These are phyloP conservation scores for Brettanomyces custersianus DNA, from an alignment of 805 yeast genomes.

Conservation along the genomic window DNA sequence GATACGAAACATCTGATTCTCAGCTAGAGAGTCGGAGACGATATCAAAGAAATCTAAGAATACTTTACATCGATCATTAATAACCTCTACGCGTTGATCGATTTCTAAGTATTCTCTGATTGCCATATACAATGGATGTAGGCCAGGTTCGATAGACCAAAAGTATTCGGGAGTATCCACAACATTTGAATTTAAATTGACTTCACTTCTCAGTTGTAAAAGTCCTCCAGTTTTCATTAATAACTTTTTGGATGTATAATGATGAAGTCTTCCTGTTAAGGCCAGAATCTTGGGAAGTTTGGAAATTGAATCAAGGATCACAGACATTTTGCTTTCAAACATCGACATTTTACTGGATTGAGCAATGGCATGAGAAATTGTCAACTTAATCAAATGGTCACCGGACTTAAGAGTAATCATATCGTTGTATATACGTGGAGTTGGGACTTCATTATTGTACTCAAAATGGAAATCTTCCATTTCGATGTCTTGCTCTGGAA, in stretches of 20 bases:
- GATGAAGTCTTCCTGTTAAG: slow-evolving; percentile 76
- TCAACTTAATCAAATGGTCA: slow-evolving; percentile 84
- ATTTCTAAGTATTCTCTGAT: slow-evolving; percentile 89
- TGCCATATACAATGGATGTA: slow-evolving; percentile 86
- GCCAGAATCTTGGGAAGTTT: slow-evolving; percentile 85
- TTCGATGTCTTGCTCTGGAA: slow-evolving; percentile 84
- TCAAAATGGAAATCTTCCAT: slow-evolving; percentile 81
- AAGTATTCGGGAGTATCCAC: slow-evolving; percentile 94
- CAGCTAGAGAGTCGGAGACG: slow-evolving; percentile 89
- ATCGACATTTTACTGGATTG: slow-evolving; percentile 88
- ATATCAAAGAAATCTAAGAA: slow-evolving; percentile 90
- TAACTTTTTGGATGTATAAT: slow-evolving; percentile 70
- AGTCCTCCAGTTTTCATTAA: slow-evolving; percentile 83
- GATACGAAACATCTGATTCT: slow-evolving; percentile 81
- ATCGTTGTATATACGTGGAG: slow-evolving; percentile 79
- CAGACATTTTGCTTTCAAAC: slow-evolving; percentile 87
- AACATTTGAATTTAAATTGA: slow-evolving; percentile 81
- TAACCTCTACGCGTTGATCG: slow-evolving; percentile 87
- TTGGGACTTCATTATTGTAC: slow-evolving; percentile 38
- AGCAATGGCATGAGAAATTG: slow-evolving; percentile 94
- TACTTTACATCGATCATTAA: slow-evolving; percentile 89
- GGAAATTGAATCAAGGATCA: slow-evolving; percentile 75
- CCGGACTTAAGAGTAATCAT: slow-evolving; percentile 86
- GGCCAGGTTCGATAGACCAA: slow-evolving; percentile 93
- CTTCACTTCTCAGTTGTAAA: slow-evolving; percentile 87